Evolutionary conservation across 2,329 filamentous ascomycete genomes (phyloP).

Genomic region (Pezicula radicicola): DNA sequence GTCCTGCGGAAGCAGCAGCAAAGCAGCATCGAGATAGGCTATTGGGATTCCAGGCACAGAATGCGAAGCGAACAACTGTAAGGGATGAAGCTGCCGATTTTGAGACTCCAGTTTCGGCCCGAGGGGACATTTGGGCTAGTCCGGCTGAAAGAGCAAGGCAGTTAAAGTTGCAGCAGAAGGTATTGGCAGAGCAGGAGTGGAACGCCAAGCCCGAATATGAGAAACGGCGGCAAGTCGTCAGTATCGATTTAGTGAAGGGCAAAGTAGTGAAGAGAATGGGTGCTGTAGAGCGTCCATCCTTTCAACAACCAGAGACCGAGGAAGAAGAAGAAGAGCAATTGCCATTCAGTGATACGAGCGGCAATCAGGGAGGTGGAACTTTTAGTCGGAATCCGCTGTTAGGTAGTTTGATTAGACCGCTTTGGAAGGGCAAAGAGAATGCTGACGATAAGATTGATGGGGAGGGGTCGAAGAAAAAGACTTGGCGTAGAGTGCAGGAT

Average conservation of each 20-base stretch:
- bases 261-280: constrained; percentile 43
- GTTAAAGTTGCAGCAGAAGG: constrained; percentile 66
- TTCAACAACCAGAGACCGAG: constrained; percentile 13
- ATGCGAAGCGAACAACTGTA: constrained; percentile 65
- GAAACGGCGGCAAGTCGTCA: constrained; percentile 66
- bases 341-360: constrained; percentile 10
- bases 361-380: constrained; percentile 21
- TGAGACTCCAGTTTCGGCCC: constrained; percentile 52
- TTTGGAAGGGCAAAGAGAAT: constrained; percentile 28
- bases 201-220: constrained; percentile 67
- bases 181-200: constrained; percentile 67
- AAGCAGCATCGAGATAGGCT: constrained; percentile 65
- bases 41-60: constrained; percentile 66
- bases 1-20: constrained; percentile 42
- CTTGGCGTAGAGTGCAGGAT: constrained; percentile 38
- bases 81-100: constrained; percentile 68
- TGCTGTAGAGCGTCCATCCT: constrained; percentile 20
- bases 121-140: constrained; percentile 63
- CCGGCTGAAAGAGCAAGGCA: constrained; percentile 66
- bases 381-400: constrained; percentile 33
- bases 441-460: constrained; percentile 21
- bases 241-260: constrained; percentile 63
- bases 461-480: constrained; percentile 27
- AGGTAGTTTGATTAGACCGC: constrained; percentile 29
- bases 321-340: constrained; percentile 19